These are phyloP conservation scores for Phylloporus arenicola DNA, from an alignment of 768 basidiomycete species.

Conservation along the genomic window DNA sequence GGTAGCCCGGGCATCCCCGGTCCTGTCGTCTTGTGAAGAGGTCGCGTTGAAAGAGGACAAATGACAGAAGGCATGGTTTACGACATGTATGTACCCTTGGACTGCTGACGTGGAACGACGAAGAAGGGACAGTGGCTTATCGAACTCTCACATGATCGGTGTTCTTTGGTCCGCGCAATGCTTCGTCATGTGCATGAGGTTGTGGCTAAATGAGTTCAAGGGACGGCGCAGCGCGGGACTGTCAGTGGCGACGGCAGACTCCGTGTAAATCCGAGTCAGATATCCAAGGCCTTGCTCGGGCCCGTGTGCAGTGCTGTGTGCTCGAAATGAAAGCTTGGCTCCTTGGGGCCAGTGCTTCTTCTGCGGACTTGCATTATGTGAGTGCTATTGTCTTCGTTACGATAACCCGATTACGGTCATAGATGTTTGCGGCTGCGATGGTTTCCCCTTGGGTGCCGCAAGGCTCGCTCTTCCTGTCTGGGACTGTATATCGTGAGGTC, in stretches of 20 bases:
- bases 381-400: not conserved
- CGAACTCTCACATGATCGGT: constrained; percentile 4
- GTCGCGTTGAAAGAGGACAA: not conserved
- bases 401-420: not conserved
- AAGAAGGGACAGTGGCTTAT: not conserved
- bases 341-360: not conserved
- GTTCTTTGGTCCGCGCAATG: not conserved
- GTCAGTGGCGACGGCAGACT: not conserved
- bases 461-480: no score
- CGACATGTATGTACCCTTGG: constrained; percentile 3
- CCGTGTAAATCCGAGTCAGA: not conserved
- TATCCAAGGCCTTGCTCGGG: not conserved
- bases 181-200: not conserved
- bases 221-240: constrained; percentile 1
- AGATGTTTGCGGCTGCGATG: not conserved
- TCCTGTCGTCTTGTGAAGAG: constrained; percentile 24
- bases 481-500: no score
- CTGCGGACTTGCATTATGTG: not conserved
- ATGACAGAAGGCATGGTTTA: not conserved
- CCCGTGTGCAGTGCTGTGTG: not conserved
- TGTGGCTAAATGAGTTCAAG: constrained; percentile 3
- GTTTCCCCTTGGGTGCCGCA: not conserved
- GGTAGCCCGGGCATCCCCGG: constrained; percentile 65
- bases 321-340: not conserved
- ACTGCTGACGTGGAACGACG: constrained; percentile 3